Percentiles rank a stretch among this genome's conserved stretches.
phyloP scores from a whole-genome alignment of 73 alveolate species.

The Symbiodinium pilosum region DNA sequence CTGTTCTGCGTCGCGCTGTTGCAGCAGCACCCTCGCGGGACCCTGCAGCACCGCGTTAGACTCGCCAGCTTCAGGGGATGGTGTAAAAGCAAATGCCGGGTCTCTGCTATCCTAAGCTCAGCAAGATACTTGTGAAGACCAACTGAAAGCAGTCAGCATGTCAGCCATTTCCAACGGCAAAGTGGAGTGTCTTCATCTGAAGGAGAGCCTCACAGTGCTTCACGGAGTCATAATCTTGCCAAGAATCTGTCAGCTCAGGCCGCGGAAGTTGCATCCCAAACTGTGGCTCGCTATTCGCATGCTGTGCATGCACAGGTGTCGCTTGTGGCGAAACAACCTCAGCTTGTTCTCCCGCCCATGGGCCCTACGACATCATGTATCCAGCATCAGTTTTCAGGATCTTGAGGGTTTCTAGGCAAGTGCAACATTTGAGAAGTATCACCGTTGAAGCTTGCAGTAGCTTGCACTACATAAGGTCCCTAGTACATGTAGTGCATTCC shows the following conservation, averaged over 20 bases:
- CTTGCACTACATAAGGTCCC: too few relatives aligned
- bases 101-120: not conserved
- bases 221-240: too few relatives aligned
- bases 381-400: too few relatives aligned
- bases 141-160: too few relatives aligned
- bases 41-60: slow-evolving; percentile 5
- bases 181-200: not conserved
- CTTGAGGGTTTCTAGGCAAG: too few relatives aligned
- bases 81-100: not conserved
- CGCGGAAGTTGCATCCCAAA: not conserved
- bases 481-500: too few relatives aligned
- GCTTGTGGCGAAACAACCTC: not conserved
- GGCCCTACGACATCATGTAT: too few relatives aligned
- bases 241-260: not conserved
- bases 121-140: not conserved
- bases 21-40: slow-evolving; percentile 52
- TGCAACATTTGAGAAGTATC: too few relatives aligned
- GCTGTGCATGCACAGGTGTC: not conserved
- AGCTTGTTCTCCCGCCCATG: not conserved
- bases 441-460: too few relatives aligned
- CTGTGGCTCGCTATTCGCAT: not conserved
- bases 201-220: too few relatives aligned
- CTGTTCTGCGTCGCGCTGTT: not conserved
- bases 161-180: too few relatives aligned
- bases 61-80: not conserved